Conservation (phyloP, 2,329 filamentous ascomycete genomes). For the Aspergillus nomiae region DNA sequence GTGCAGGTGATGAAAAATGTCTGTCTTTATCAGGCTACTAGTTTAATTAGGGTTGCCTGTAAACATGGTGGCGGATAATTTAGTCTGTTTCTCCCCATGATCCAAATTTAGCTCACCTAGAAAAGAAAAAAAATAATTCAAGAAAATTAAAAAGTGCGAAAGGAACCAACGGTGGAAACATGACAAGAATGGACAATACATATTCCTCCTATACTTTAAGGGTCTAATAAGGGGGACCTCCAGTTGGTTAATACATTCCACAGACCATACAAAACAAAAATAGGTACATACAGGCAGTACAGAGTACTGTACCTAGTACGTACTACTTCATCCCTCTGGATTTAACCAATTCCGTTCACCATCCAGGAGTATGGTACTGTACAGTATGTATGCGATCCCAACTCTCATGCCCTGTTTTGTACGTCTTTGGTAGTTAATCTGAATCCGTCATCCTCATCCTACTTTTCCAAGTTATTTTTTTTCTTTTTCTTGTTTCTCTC, state of each 20-base stretch:
- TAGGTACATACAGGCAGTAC: background rate
- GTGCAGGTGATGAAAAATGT: background rate
- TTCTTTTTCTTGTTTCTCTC: background rate
- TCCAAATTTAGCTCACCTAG: background rate
- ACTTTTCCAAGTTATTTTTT: background rate
- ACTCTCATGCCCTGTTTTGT: background rate
- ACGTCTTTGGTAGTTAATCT: background rate
- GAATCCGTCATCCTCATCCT: background rate
- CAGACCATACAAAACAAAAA: background rate
- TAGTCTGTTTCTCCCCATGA: background rate
- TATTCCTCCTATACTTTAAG: background rate
- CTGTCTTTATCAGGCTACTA: background rate
- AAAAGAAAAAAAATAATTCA: background rate
- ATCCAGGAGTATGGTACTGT: background rate
- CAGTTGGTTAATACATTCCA: background rate
- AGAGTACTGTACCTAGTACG: background rate
- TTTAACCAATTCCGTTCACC: background rate
- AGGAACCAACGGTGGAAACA: background rate
- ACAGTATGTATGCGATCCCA: background rate
- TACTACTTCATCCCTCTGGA: background rate
- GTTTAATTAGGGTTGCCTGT: background rate
- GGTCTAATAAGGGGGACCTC: background rate
- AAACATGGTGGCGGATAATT: background rate
- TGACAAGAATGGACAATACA: background rate
- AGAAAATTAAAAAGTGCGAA: background rate